Conservation (phyloP, 2,329 filamentous ascomycete genomes). For the Aspergillus latus region DNA sequence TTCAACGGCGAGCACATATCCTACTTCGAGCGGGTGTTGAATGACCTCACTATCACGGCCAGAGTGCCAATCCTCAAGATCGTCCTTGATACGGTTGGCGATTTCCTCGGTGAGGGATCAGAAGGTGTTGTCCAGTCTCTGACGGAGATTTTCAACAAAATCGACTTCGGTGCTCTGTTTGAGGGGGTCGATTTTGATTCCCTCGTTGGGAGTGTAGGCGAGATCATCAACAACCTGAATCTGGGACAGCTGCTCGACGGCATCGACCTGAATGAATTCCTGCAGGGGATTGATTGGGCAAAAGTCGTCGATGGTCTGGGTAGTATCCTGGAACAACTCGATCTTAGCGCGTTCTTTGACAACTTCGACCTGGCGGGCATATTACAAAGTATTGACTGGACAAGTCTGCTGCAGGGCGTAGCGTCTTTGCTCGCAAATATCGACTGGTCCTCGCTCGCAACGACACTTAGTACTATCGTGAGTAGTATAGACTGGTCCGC, state of each 20-base stretch:
- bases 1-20: conserved; percentile 46
- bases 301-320: not conserved
- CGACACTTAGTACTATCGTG: not conserved
- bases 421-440: not conserved
- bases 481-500: not conserved
- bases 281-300: conserved; percentile 5
- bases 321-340: conserved; percentile 2
- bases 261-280: not conserved
- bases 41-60: conserved; percentile 39
- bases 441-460: not conserved
- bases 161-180: not conserved
- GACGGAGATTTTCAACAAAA: not conserved
- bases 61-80: conserved; percentile 33
- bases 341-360: not conserved
- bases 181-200: conserved; percentile 1
- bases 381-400: not conserved
- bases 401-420: no score
- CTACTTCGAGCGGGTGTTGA: conserved; percentile 49
- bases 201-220: not conserved
- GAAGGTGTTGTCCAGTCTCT: not conserved
- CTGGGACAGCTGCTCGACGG: not conserved
- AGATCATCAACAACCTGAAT: conserved; percentile 3
- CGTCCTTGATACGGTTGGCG: not conserved
- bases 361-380: conserved; percentile 4
- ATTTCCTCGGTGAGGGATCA: not conserved